phyloP scores from a whole-genome alignment of 2,329 filamentous ascomycete genomes.

The Penicillium psychrosexuale region DNA sequence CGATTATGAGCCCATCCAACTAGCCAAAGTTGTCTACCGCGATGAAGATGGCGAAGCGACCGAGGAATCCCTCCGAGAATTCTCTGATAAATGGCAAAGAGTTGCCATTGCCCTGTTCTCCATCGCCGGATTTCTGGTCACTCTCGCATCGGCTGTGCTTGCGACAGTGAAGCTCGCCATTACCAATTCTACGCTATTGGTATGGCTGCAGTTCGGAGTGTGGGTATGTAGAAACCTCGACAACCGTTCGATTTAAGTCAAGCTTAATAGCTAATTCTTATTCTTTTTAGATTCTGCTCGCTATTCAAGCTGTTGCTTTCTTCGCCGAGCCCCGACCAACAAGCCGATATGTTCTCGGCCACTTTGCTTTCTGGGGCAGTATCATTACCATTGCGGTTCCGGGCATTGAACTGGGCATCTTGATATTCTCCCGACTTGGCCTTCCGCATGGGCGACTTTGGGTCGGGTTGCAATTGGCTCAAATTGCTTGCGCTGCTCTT shows the following conservation, averaged over 20 bases:
- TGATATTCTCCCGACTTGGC: slow-evolving; percentile 24
- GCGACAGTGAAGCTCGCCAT: slow-evolving; percentile 39
- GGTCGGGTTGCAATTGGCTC: slow-evolving; percentile 49
- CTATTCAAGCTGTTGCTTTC: slow-evolving; percentile 34
- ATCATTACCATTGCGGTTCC: slow-evolving; percentile 22
- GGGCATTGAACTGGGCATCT: slow-evolving; percentile 29
- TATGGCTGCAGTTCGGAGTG: slow-evolving; percentile 58
- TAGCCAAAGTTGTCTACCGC: slow-evolving; percentile 53
- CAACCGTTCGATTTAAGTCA: background rate
- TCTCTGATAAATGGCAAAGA: slow-evolving; percentile 61
- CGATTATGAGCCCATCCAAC: slow-evolving; percentile 18
- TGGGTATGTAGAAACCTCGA: slow-evolving; percentile 56
- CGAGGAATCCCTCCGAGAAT: slow-evolving; percentile 59
- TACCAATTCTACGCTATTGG: slow-evolving; percentile 46
- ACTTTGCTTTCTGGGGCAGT: slow-evolving; percentile 32
- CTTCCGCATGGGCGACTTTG: slow-evolving; percentile 20
- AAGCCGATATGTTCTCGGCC: slow-evolving; percentile 32
- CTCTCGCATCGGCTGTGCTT: slow-evolving; percentile 57
- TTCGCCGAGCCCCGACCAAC: slow-evolving; percentile 34
- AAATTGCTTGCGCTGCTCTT: slow-evolving; percentile 42
- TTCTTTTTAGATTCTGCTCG: slow-evolving; percentile 28
- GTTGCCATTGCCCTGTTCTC: slow-evolving; percentile 54
- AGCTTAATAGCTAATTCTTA: background rate
- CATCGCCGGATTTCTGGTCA: slow-evolving; percentile 52
- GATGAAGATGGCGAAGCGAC: slow-evolving; percentile 69